Percentiles rank a stretch among this genome's conserved stretches.
Conservation (phyloP, 2,329 filamentous ascomycete genomes). For the Talaromyces sp. region DNA sequence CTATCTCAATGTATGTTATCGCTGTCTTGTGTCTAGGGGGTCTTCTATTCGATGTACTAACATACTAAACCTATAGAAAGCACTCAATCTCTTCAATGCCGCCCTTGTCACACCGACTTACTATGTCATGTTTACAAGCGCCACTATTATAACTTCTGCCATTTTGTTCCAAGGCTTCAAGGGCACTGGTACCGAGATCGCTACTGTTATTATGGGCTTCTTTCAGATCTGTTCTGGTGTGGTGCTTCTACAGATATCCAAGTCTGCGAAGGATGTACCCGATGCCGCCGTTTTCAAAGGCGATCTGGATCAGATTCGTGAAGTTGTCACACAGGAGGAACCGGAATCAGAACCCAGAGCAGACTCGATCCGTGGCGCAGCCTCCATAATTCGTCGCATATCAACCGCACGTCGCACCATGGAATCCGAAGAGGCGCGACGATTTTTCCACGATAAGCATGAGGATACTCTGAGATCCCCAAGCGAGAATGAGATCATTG, state of each 20-base stretch:
- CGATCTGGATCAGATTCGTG: slow-evolving; percentile 91
- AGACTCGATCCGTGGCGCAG: slow-evolving; percentile 89
- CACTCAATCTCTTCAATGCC: slow-evolving; percentile 93
- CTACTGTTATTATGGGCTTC: slow-evolving; percentile 91
- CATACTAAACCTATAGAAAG: slow-evolving; percentile 70
- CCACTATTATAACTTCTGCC: slow-evolving; percentile 91
- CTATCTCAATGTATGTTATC: slow-evolving; percentile 80
- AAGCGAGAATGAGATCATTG: slow-evolving; percentile 75
- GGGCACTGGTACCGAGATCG: slow-evolving; percentile 75
- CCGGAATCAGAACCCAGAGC: slow-evolving; percentile 96
- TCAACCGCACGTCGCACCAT: slow-evolving; percentile 74
- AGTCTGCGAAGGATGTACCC: slow-evolving; percentile 95
- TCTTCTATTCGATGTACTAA: background rate
- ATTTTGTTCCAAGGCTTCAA: slow-evolving; percentile 94
- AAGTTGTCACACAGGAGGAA: slow-evolving; percentile 91
- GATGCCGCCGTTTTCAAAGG: slow-evolving; percentile 90
- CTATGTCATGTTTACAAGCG: slow-evolving; percentile 96
- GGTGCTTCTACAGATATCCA: slow-evolving; percentile 90
- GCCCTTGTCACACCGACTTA: slow-evolving; percentile 97
- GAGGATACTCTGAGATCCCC: slow-evolving; percentile 73
- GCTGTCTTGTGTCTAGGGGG: background rate
- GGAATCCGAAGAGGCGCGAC: slow-evolving; percentile 77
- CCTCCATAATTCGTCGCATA: slow-evolving; percentile 81
- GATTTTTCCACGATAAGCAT: slow-evolving; percentile 76
- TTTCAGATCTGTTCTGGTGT: slow-evolving; percentile 92